Evolutionary conservation across 2,329 filamentous ascomycete genomes (phyloP), one percentile per base, ranked within the genome.

Genomic region (Clarireedia sp.): DNA sequence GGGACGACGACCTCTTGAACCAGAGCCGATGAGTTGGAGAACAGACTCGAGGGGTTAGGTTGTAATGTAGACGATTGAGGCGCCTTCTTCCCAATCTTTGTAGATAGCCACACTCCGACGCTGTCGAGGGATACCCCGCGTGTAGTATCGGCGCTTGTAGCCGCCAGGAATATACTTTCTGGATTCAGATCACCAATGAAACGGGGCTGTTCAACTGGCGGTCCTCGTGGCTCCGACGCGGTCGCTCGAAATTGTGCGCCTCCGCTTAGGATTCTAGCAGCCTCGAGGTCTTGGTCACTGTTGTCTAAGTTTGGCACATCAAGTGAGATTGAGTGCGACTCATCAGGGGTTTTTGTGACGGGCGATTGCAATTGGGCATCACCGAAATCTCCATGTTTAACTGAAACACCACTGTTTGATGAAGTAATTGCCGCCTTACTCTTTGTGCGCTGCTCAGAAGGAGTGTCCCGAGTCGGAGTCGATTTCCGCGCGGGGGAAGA

Each of bases 121-220:
- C 79, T 78, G 48, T 77, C 75, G 48, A 76, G 72, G 0, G 77
- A 75, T 10, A 66, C 66, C 16, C 69, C 69, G 26, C 61, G 62
- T 23, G 68, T 70, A 23, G 69, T 66, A 46, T 67, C 67, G 23
- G 72, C 69, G 54, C 70, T 72, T 2, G 77, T 78, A 1, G 77
- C 79, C 60, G 81, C 78, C 61, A 80, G 72, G 55, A 84, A 80
- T 65, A 83, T 78, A 56, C 77, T 77, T 64, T 83, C 80, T 2
- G 80, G 81, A 60, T 81, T 83, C 26, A 82, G 63, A 62, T 83
- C 80, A 17, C 80, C 79, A 38, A 83, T 75, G 54, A 82, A 83
- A 6, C 80, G 76, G 12, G 60, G 45, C 21, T 55, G 50, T 17
- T n/a, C 45, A 36, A 23, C 12, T 19, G 54, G 14, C 19, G 44